phyloP scores from a whole-genome alignment of 169 alveolate species.

The Condylostoma magnum region DNA sequence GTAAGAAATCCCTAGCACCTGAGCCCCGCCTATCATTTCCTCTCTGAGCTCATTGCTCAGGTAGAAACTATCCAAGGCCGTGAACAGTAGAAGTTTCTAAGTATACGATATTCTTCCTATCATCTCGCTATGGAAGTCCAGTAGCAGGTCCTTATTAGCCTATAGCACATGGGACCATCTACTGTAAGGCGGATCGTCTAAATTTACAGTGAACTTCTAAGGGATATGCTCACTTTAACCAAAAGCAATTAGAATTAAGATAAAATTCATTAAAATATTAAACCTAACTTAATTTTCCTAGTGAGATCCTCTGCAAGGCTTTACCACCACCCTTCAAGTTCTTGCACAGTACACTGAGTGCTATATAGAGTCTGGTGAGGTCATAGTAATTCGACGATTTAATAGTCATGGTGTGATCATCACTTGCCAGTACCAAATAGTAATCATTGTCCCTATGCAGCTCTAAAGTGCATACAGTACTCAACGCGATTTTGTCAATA shows the following conservation, averaged over 20 bases:
- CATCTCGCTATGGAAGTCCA: neutral
- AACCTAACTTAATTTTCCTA: no score
- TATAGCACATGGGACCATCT: constrained; percentile 23
- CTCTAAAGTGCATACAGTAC: no score
- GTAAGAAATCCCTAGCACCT: constrained; percentile 4
- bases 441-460: no score
- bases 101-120: neutral
- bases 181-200: neutral
- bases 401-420: no score
- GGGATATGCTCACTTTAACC: neutral
- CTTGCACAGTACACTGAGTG: no score
- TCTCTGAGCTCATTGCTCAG: neutral
- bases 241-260: neutral
- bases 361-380: no score
- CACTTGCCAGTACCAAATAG: no score
- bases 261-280: no score
- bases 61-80: neutral
- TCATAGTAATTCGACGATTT: no score
- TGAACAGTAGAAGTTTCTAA: neutral
- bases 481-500: no score
- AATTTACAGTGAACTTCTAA: neutral
- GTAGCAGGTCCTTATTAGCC: neutral
- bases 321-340: no score
- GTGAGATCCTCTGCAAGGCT: no score
- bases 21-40: constrained; percentile 9